Percentiles rank a stretch among this genome's conserved stretches.
Evolutionary conservation across 495 filamentous ascomycete genomes (phyloP).

Genomic region (Neurospora sp.): DNA sequence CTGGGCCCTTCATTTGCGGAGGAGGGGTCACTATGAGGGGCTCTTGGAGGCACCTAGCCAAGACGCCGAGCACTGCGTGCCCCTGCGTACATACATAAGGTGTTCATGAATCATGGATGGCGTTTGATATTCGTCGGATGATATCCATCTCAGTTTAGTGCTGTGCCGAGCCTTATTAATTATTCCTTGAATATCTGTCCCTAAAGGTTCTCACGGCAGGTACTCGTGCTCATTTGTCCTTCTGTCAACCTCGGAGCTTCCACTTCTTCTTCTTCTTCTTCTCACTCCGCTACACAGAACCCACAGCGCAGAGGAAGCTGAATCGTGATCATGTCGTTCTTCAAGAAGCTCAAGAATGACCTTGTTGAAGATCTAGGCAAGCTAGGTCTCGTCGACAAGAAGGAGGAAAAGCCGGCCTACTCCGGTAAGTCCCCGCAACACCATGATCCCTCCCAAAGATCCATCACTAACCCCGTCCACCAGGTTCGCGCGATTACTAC

Average conservation of each 20-base stretch:
- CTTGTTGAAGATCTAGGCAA: slow-evolving; percentile 10
- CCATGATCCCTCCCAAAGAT: neutral
- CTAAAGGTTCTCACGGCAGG: neutral
- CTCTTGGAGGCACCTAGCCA: neutral
- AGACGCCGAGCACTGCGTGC: neutral
- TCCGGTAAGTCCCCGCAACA: neutral
- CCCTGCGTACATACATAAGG: neutral
- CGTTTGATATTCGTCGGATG: neutral
- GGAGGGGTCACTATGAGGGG: neutral
- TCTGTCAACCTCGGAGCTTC: neutral
- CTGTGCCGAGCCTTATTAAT: neutral
- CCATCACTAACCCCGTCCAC: neutral
- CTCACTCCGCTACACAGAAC: neutral
- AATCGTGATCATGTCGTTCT: slow-evolving; percentile 16
- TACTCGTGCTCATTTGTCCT: neutral
- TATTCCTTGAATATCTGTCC: neutral
- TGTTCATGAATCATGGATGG: neutral
- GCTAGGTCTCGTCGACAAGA: slow-evolving; percentile 13
- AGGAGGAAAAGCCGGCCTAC: slow-evolving; percentile 8
- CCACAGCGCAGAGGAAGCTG: neutral
- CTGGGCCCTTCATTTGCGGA: neutral
- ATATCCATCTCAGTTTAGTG: neutral
- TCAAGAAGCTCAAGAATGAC: slow-evolving; percentile 20
- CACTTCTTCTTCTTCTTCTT: neutral
- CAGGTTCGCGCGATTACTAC: neutral